These are phyloP conservation scores for Catharanthus roseus DNA, from an alignment of 257 asterid genomes.

Conservation along the genomic window DNA sequence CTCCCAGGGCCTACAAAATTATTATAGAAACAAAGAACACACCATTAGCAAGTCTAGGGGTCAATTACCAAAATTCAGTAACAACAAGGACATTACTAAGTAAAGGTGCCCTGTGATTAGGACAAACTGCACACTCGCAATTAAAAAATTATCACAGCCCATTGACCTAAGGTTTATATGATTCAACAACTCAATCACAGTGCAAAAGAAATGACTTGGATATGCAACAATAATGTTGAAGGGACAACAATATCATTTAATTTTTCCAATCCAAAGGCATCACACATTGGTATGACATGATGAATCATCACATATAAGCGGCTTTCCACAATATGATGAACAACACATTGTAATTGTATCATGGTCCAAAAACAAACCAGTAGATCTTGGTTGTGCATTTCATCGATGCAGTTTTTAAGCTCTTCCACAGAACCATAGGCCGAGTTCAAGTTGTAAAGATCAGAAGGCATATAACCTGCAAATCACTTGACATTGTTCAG, in stretches of 20 bases:
- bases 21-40: slow-evolving; percentile 2
- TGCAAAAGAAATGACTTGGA: neutral
- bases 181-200: neutral
- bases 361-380: slow-evolving; percentile 19
- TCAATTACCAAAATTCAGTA: neutral
- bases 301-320: neutral
- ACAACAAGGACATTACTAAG: neutral
- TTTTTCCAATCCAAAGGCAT: neutral
- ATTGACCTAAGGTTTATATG: neutral
- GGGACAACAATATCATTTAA: neutral
- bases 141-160: neutral
- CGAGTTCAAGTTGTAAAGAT: slow-evolving; percentile 43
- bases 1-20: slow-evolving; percentile 36
- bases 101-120: too few species aligned
- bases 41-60: neutral
- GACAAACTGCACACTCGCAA: neutral
- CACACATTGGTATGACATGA: neutral
- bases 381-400: slow-evolving; percentile 38
- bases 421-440: slow-evolving; percentile 36
- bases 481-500: neutral
- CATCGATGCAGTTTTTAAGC: slow-evolving; percentile 30
- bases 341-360: neutral
- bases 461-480: slow-evolving; percentile 50
- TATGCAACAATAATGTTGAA: neutral
- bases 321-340: neutral